Evolutionary conservation across 805 yeast species (phyloP), one percentile per base, ranked within the genome.

Genomic region (Babjeviella inositovora): DNA sequence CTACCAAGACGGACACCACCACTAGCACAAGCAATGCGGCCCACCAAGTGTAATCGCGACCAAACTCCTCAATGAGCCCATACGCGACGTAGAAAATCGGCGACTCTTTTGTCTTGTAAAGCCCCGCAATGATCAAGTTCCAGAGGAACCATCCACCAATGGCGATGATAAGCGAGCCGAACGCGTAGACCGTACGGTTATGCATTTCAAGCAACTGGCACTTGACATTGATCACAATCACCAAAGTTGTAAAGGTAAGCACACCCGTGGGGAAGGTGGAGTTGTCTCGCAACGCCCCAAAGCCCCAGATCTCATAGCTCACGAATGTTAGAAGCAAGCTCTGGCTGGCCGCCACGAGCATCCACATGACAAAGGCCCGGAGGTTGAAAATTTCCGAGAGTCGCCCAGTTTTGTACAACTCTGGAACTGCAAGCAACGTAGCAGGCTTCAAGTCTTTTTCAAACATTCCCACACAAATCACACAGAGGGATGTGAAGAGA

Each of bases 401-500:
- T 26, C 90, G 62, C 2, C 97, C 96, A 23, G 61, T 69, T 2
- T 70, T 36, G 41, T 90, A 90, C 14, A 90, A 53, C 45, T 85
- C 95, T 0, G 99, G 99, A 5, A 84, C 77, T 0, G 97, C 90
- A 24, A 87, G 44, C 25, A 90, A 56, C 0, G 97, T 87, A 2
- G 90, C 68, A 1, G 97, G 93, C 23, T 70, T 61, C 41, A 90
- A 57, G 39, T 90, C 99, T 40, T 76, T 77, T 37, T 87, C 94
- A 47, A 90, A 76, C 70, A 85, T 80, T n/a, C 99, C 99, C 25
- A 90, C 57, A 38, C 92, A 77, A 18, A 90, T 47, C 3, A 90
- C 97, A 0, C 95, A 85, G 23, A 90, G 54, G 0, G 95, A 81
- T 0, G 98, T 87, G 52, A 90, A 92, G 30, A 90, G 58, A 0